Percentiles rank a stretch among this genome's conserved stretches.
Evolutionary conservation across 495 filamentous ascomycete genomes (phyloP).

Genomic region (Penicillium bialowiezense): DNA sequence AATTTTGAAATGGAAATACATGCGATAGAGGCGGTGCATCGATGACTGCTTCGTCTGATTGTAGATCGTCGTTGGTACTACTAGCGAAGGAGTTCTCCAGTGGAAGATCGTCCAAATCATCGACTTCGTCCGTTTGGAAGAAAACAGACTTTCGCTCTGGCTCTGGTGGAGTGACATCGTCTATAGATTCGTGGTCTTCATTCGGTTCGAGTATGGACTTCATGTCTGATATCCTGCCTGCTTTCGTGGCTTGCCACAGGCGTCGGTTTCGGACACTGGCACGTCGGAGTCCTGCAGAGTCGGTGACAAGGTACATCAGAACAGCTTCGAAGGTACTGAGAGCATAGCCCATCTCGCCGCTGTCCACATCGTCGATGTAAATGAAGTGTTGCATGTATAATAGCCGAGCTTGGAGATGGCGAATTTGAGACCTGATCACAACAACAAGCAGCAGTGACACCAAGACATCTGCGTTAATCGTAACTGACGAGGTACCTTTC

Average conservation of each 20-base stretch:
- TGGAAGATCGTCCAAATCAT: slow-evolving; percentile 33
- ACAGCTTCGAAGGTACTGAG: slow-evolving; percentile 96
- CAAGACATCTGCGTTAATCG: slow-evolving; percentile 92
- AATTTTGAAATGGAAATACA: slow-evolving; percentile 83
- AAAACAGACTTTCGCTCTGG: slow-evolving; percentile 39
- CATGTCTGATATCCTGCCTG: slow-evolving; percentile 71
- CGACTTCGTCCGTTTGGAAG: slow-evolving; percentile 37
- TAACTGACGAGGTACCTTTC: slow-evolving; percentile 62
- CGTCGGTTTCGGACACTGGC: slow-evolving; percentile 83
- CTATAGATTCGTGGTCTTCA: slow-evolving; percentile 43
- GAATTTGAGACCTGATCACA: slow-evolving; percentile 86
- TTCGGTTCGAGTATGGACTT: slow-evolving; percentile 75
- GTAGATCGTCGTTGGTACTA: slow-evolving; percentile 21
- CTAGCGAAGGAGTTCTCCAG: slow-evolving; percentile 22
- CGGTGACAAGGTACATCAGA: slow-evolving; percentile 80
- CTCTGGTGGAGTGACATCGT: slow-evolving; percentile 37
- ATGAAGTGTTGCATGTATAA: slow-evolving; percentile 94
- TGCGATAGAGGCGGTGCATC: slow-evolving; percentile 70
- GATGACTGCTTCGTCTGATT: slow-evolving; percentile 33
- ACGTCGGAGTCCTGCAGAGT: slow-evolving; percentile 75
- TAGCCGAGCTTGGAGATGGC: slow-evolving; percentile 81
- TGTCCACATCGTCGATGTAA: slow-evolving; percentile 96
- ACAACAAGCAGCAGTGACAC: slow-evolving; percentile 91
- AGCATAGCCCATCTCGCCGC: slow-evolving; percentile 94
- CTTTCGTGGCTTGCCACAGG: slow-evolving; percentile 81